These are phyloP conservation scores for Tubosaeta sp. DNA, from an alignment of 768 basidiomycete species.

Conservation along the genomic window DNA sequence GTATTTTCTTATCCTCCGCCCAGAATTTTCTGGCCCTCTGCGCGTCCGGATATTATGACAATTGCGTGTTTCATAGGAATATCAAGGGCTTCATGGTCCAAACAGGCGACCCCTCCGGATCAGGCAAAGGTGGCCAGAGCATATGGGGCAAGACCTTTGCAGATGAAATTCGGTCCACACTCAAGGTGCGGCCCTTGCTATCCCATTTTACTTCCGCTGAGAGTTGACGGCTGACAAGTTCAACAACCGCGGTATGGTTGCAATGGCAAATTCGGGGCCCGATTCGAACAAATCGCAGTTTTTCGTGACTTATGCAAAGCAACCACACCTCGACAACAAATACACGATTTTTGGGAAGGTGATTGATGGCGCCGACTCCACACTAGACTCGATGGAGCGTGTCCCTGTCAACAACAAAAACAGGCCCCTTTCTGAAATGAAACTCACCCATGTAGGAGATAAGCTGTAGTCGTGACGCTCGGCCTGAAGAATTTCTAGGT, in stretches of 20 bases:
- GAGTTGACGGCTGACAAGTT: slow-evolving; percentile 51
- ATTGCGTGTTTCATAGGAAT: slow-evolving; percentile 86
- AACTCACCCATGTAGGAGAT: slow-evolving; percentile 64
- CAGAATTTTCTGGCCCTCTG: slow-evolving; percentile 96
- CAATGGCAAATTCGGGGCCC: slow-evolving; percentile 96
- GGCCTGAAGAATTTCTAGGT: slow-evolving; percentile 41
- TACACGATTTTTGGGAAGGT: slow-evolving; percentile 95
- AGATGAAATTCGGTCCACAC: slow-evolving; percentile 90
- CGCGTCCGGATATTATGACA: slow-evolving; percentile 83
- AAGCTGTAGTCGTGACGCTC: not conserved
- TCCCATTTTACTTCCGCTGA: not conserved
- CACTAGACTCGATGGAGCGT: slow-evolving; percentile 90
- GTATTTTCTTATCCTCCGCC: not conserved
- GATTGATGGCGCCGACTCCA: slow-evolving; percentile 96
- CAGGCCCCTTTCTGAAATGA: slow-evolving; percentile 81
- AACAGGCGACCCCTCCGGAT: slow-evolving; percentile 83
- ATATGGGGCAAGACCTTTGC: slow-evolving; percentile 92
- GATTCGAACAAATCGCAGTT: slow-evolving; percentile 93
- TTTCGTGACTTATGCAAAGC: slow-evolving; percentile 88
- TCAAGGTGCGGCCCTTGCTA: slow-evolving; percentile 58
- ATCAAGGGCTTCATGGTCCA: slow-evolving; percentile 97
- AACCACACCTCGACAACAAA: slow-evolving; percentile 90
- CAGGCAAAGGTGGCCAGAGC: slow-evolving; percentile 95
- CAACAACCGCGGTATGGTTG: slow-evolving; percentile 89
- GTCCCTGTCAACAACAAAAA: slow-evolving; percentile 90